Base-by-base conservation (phyloP, 129 eudicot genomes). In the Lactuca sativa region DNA sequence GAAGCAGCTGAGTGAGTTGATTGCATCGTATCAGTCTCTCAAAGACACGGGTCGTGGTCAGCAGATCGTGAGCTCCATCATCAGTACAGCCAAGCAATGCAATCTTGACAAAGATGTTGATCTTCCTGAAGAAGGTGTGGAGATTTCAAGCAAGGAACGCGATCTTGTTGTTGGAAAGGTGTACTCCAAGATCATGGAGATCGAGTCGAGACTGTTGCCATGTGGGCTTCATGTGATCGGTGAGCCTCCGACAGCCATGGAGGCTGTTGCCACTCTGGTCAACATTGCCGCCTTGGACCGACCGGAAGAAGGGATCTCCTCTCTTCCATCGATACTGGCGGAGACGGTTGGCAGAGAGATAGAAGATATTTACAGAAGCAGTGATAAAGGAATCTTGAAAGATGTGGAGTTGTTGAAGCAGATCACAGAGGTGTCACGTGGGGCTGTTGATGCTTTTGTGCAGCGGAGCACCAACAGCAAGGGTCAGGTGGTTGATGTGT, bases 201-300 rank as follows among this genome's bases (percentile, higher is more conserved):
- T 95, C 3, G 99, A 95, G 66, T 95, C 99, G 11, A 78, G 99
- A 62, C 78, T 95, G 25, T 56, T 95, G 59, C 99, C 99, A 9
- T 95, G 99, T 82, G 99, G 99, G 54, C 99, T 95, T 52, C 99
- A 95, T 56, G 63, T 95, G 53, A 90, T 95, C 61, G 99, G 99
- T n/a, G 99, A 95, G 85, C 99, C 99, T 43, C 99, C 99, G 13
- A 34, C 99, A 0, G 99, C 99, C 32, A 74, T 95, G 96, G 99
- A 95, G 79, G 99, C 99, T 6, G 95, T 95, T 38, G 99, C 97
- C n/a, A 95, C 99, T 0, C 64, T 95, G 74, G 99, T 90, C 62
- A 95, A 87, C 73, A 95, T 95, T 64, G 99, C 99, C 2, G 97
- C 97, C 32, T 77, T 95, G 82, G 95, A 95, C 82, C 91, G 99